These are phyloP conservation scores for Agrostemma githago DNA, from an alignment of 148 eudicot genomes.

Conservation along the genomic window DNA sequence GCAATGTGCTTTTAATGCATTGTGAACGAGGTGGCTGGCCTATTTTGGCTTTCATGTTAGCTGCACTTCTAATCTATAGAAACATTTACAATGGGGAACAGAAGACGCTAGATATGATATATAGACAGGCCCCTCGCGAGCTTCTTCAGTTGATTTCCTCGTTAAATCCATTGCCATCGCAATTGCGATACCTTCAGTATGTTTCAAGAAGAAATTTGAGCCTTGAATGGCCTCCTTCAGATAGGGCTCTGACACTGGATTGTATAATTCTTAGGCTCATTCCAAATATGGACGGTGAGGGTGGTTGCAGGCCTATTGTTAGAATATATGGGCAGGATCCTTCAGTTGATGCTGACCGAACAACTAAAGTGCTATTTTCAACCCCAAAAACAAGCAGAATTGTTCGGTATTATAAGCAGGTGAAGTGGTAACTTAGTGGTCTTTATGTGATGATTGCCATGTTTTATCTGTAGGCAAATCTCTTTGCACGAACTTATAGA, in stretches of 20 bases:
- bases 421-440: constrained; percentile 20
- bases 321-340: constrained; percentile 79
- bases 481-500: constrained; percentile 6
- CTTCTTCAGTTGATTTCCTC: constrained; percentile 59
- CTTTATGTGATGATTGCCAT: background rate
- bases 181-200: constrained; percentile 78
- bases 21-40: constrained; percentile 83
- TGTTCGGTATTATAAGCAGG: constrained; percentile 72
- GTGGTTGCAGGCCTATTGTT: constrained; percentile 74
- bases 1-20: constrained; percentile 74
- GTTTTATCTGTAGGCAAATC: background rate
- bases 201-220: constrained; percentile 65
- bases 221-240: constrained; percentile 70
- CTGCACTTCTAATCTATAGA: constrained; percentile 63
- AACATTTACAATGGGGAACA: constrained; percentile 66
- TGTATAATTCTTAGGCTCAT: constrained; percentile 66
- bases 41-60: constrained; percentile 73
- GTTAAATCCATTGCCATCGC: constrained; percentile 77
- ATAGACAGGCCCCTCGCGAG: constrained; percentile 77
- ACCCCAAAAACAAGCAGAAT: constrained; percentile 51
- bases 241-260: constrained; percentile 60
- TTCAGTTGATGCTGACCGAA: constrained; percentile 38
- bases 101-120: constrained; percentile 71
- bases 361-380: constrained; percentile 60
- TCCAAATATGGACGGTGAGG: constrained; percentile 68